Evolutionary conservation across 805 yeast species (phyloP), one percentile per base, ranked within the genome.

Genomic region (Isabelozyma gotoi): DNA sequence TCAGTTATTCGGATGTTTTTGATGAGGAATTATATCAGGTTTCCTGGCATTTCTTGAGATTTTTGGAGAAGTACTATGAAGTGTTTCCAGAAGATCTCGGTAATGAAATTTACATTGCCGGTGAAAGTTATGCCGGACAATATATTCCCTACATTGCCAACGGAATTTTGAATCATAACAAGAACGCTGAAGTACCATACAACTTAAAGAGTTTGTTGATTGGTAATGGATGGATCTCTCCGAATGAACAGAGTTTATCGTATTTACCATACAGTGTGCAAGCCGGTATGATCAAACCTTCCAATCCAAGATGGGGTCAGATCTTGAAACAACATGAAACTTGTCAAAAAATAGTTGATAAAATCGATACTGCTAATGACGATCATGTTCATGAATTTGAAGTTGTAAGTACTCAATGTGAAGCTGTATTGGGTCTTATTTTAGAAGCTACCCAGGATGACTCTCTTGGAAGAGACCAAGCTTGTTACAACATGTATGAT

Each of bases 111-210:
- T 80, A 82, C 50, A 63, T 94, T 27, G 96, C 96, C 0, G 99
- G 99, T 21, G 99, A 94, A 68, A 87, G 96, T 51, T 94, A 85
- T 66, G 98, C 98, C 1, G 99, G 99, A 16, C 97, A 94, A 61
- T 94, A 89, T 60, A 86, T 94, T 42, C 98, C 99, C 0, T 88
- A 85, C 62, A 79, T 91, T 46, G 95, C 92, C 0, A 69, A 77
- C 32, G 81, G 79, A 1, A 71, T 92, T 4, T 52, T 80, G 38
- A 66, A 73, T 2, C 66, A 77, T 32, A 79, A 83, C 55, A 51
- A 55, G 8, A 40, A 48, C 6, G 40, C 51, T 12, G 45, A 50
- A 24, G 57, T 32, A 36, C 57, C 38, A 50, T 66, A 67, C 15
- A 71, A 82, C 43, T 61, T 91, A 44, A 71, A 77, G 47, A 94